Evolutionary conservation across 106 monocot species (phyloP).

Genomic region (Dendrobium officinale): DNA sequence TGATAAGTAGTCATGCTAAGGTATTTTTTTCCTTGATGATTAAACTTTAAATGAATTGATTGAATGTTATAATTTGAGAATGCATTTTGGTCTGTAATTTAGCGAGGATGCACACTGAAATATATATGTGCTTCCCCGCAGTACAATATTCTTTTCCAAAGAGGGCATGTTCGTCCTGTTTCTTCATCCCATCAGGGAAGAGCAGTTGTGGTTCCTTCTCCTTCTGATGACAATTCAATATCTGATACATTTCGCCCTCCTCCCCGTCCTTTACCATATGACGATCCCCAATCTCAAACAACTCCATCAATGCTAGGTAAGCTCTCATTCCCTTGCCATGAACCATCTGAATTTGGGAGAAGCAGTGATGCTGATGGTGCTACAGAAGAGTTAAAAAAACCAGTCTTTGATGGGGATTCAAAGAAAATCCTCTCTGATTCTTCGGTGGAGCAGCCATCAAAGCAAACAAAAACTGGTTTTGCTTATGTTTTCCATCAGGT

Average conservation of each 20-base stretch:
- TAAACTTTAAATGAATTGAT: too few relatives aligned
- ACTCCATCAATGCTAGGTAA: slow-evolving; percentile 38
- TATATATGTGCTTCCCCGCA: slow-evolving; percentile 23
- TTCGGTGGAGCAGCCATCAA: slow-evolving; percentile 22
- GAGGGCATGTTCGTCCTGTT: slow-evolving; percentile 30
- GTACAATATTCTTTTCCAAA: slow-evolving; percentile 47
- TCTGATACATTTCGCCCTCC: slow-evolving; percentile 57
- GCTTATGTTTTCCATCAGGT: slow-evolving; percentile 22
- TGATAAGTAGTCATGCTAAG: too few relatives aligned
- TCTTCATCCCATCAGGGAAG: slow-evolving; percentile 26
- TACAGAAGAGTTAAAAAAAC: slow-evolving; percentile 15
- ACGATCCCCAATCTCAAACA: slow-evolving; percentile 51
- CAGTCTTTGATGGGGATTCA: slow-evolving; percentile 24
- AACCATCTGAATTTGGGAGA: slow-evolving; percentile 50
- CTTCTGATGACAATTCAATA: slow-evolving; percentile 27
- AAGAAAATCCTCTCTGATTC: slow-evolving; percentile 31
- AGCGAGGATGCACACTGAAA: background rate
- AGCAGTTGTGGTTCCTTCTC: slow-evolving; percentile 16
- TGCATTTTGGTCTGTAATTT: too few relatives aligned
- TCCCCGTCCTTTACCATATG: slow-evolving; percentile 73
- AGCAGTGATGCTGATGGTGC: slow-evolving; percentile 12
- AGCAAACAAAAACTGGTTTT: slow-evolving; percentile 18
- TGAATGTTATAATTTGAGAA: too few relatives aligned
- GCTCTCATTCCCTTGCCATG: slow-evolving; percentile 44
- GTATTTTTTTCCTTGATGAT: too few relatives aligned